These are phyloP conservation scores for Monilinia vaccinii-corymbosi DNA, from an alignment of 2,329 filamentous ascomycete species.

Conservation along the genomic window DNA sequence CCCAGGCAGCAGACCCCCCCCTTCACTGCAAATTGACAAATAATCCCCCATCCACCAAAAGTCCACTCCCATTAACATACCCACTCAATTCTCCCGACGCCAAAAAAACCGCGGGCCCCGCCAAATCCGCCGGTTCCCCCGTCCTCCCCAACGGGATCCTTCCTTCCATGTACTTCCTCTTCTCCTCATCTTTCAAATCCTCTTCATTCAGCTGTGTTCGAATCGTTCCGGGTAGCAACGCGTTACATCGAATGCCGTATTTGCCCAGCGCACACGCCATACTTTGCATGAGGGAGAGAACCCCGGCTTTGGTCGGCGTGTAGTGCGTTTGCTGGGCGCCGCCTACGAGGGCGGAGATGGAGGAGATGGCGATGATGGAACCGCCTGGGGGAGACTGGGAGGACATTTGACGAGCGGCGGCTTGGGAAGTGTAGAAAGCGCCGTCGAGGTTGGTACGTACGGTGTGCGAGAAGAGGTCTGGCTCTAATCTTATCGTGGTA, in stretches of 20 bases:
- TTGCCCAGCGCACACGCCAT: slow-evolving; percentile 69
- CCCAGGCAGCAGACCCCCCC: too few species aligned
- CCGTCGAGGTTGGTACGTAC: slow-evolving; percentile 76
- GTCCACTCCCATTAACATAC: slow-evolving; percentile 74
- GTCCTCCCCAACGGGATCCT: slow-evolving; percentile 70
- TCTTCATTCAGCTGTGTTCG: slow-evolving; percentile 77
- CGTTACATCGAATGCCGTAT: slow-evolving; percentile 73
- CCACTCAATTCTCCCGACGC: slow-evolving; percentile 69
- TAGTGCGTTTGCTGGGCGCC: slow-evolving; percentile 76
- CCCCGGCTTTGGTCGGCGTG: slow-evolving; percentile 79
- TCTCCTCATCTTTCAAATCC: slow-evolving; percentile 64
- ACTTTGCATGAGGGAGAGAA: slow-evolving; percentile 75
- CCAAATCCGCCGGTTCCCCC: slow-evolving; percentile 65
- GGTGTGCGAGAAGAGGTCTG: slow-evolving; percentile 62
- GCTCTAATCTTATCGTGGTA: slow-evolving; percentile 44
- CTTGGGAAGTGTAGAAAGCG: slow-evolving; percentile 81
- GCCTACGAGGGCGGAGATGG: slow-evolving; percentile 67
- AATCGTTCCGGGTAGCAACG: slow-evolving; percentile 74
- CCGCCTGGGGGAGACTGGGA: slow-evolving; percentile 50
- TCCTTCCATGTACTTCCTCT: slow-evolving; percentile 70
- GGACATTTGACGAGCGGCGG: slow-evolving; percentile 77
- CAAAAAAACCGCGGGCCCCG: slow-evolving; percentile 77
- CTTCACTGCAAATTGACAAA: slow-evolving; percentile 77
- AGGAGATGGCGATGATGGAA: slow-evolving; percentile 68
- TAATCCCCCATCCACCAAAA: slow-evolving; percentile 79